Evolutionary conservation across 83 land plant genomes (phyloP).

Genomic region (Picea abies): DNA sequence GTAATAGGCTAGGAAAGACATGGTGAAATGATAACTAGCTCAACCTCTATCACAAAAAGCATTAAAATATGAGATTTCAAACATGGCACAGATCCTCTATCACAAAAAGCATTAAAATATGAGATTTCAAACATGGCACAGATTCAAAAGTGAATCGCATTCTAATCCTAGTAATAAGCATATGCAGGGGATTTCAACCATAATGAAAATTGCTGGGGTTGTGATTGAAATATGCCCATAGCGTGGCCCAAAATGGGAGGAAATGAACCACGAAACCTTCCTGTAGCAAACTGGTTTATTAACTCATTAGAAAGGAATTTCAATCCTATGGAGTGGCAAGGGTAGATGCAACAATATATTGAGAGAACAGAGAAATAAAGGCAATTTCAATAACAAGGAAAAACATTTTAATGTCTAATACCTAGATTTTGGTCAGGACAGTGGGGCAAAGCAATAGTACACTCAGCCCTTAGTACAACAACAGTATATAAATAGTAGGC

Average conservation of each 20-base stretch:
- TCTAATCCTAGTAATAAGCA: neutral
- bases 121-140: neutral
- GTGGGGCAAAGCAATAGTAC: neutral
- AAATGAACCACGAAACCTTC: neutral
- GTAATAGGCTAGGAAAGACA: neutral
- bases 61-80: neutral
- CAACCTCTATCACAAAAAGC: neutral
- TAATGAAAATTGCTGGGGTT: neutral
- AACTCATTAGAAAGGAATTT: neutral
- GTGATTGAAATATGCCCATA: neutral
- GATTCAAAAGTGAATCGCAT: neutral
- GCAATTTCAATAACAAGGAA: neutral
- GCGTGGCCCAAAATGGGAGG: neutral
- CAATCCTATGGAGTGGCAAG: neutral
- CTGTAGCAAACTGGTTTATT: too few relatives aligned
- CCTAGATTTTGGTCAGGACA: too few relatives aligned
- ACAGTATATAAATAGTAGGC: neutral
- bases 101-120: too few relatives aligned
- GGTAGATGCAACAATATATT: neutral
- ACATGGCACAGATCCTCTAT: neutral
- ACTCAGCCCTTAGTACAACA: neutral
- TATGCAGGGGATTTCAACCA: neutral
- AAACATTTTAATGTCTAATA: neutral
- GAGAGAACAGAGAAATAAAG: neutral
- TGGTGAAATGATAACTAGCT: neutral